phyloP scores from a whole-genome alignment of 2,329 filamentous ascomycete genomes.

The Dendryphion nanum region DNA sequence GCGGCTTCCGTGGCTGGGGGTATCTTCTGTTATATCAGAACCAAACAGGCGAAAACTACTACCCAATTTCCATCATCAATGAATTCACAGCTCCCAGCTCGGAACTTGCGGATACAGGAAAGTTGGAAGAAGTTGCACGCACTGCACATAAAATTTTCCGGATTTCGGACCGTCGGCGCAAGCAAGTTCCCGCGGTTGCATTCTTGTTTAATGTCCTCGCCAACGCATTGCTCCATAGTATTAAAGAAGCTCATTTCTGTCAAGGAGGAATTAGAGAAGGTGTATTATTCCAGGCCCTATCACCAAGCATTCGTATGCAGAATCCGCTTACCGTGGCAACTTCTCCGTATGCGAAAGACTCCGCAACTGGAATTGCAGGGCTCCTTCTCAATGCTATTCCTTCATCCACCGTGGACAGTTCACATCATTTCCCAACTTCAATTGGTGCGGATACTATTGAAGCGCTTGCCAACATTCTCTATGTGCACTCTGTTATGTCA shows the following conservation, averaged over 20 bases:
- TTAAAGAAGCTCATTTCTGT: constrained; percentile 74
- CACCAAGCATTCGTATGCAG: constrained; percentile 57
- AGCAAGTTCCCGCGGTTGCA: constrained; percentile 80
- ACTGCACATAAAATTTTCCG: constrained; percentile 56
- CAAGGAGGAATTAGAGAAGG: constrained; percentile 87
- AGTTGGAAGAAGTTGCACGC: constrained; percentile 44
- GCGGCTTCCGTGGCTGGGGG: constrained; percentile 87
- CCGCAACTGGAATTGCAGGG: constrained; percentile 46
- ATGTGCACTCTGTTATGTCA: constrained; percentile 43
- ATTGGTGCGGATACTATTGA: constrained; percentile 51
- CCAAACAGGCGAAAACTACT: constrained; percentile 67
- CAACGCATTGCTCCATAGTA: constrained; percentile 64
- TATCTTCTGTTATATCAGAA: constrained; percentile 83
- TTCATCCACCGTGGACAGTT: constrained; percentile 20
- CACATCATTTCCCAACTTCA: too few species aligned
- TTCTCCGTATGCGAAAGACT: constrained; percentile 49
- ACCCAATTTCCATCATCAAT: constrained; percentile 80
- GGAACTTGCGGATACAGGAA: constrained; percentile 59
- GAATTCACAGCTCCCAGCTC: constrained; percentile 66
- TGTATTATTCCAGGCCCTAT: constrained; percentile 70
- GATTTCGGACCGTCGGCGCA: constrained; percentile 74
- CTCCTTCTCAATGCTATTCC: constrained; percentile 52
- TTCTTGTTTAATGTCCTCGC: constrained; percentile 76
- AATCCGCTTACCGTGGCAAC: constrained; percentile 68
- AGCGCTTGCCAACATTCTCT: constrained; percentile 61